Percentiles rank a stretch among this genome's conserved stretches.
phyloP scores from a whole-genome alignment of 352 stramenopile species.

The Thraustochytrium striatum region DNA sequence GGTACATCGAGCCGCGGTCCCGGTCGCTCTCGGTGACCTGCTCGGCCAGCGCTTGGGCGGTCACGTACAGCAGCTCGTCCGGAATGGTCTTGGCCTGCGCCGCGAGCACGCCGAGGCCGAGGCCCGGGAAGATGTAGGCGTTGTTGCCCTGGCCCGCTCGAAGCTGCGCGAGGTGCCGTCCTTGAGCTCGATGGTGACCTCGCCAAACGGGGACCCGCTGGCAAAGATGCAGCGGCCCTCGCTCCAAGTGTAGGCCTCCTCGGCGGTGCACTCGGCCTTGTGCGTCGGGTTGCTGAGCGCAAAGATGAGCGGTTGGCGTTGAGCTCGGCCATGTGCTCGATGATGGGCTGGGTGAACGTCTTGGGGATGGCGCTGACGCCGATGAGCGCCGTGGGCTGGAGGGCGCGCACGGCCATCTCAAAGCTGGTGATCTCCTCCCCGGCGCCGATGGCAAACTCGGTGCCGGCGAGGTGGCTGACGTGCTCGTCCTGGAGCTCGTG shows the following conservation, averaged over 20 bases:
- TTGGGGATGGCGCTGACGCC: conserved; percentile 79
- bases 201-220: conserved; percentile 84
- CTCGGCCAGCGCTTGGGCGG: conserved; percentile 55
- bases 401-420: conserved; percentile 54
- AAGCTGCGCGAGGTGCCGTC: conserved; percentile 54
- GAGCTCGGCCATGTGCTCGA: conserved; percentile 81
- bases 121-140: conserved; percentile 93
- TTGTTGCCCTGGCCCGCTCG: conserved; percentile 85
- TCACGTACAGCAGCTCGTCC: conserved; percentile 62
- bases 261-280: conserved; percentile 89
- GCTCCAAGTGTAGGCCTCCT: conserved; percentile 93
- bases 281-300: conserved; percentile 92
- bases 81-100: conserved; percentile 67
- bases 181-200: conserved; percentile 55
- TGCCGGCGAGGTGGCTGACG: background rate
- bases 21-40: conserved; percentile 47
- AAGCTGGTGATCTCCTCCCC: conserved; percentile 53
- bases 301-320: conserved; percentile 86
- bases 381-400: conserved; percentile 86
- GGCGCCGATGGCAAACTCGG: conserved; percentile 63
- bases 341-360: conserved; percentile 78
- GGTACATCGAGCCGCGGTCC: conserved; percentile 70
- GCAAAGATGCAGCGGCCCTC: conserved; percentile 90
- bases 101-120: conserved; percentile 86
- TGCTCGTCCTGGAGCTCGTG: conserved; percentile 65